Base-by-base conservation (phyloP, 768 basidiomycete species). In the Paxillus involutus region DNA sequence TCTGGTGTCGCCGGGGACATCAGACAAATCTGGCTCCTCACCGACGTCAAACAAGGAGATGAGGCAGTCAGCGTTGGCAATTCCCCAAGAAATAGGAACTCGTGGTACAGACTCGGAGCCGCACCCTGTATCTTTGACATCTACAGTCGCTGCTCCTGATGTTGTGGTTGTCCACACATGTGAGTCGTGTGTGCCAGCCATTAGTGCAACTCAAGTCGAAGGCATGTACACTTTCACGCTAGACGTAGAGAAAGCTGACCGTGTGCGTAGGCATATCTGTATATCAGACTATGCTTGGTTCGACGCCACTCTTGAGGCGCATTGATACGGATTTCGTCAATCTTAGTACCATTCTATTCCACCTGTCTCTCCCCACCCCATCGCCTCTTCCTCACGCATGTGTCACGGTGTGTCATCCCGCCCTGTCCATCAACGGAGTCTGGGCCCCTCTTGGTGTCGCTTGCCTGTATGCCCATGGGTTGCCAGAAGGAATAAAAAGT, bases 241-340 rank as follows among this genome's bases (percentile, higher is more conserved):
- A 5, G 37, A 35, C 16, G 47, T 17, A 21, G 16, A 19, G 44
- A 21, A 48, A 30, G 50, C 49, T 66, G 49, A 66, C 32, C 21
- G n/a, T 42, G 9, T 47, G 55, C 16, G 6, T 62, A 90, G 88
- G 84, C 59, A 85, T 90, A 51, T 80, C 86, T 37, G 87, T 90
- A 47, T 90, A 89, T 69, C 85, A 86, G 64, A 86, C 83, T 69
- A 75, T 72, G 48, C 76, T 89, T 10, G 83, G 80, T 39, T 68
- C 77, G 8, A 74, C 75, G 47, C 72, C 78, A 32, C 74, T 90
- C 44, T 70, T 89, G 58, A 83, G 89, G 60, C 84, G 89, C 58
- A 83, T 89, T 51, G 88, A 90, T 71, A 87, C 87, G 33, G 86
- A 88, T 63, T 90, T 86, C 59, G 87, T 90, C 61, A 87, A 90